Base-by-base conservation (phyloP, 106 monocot genomes). In the Posidonia australis region DNA sequence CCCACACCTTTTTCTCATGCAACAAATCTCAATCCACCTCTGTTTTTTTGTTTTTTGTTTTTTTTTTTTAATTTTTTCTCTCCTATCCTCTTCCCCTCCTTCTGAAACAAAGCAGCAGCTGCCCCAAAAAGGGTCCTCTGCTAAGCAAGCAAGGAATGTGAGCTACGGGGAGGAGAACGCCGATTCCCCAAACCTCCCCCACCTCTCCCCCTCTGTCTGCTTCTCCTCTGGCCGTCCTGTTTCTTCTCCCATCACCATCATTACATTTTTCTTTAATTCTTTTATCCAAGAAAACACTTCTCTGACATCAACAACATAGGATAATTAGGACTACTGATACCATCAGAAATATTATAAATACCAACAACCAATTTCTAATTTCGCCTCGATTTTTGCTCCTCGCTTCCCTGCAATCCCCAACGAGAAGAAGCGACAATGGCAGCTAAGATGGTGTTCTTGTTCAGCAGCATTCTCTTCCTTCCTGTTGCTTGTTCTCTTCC, bases 121-220 rank as follows among this genome's bases (percentile, higher is more conserved):
- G 5, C 12, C 22, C 10, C 54, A 21, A n/a, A 44, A 61, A 61
- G 20, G 31, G 61, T 61, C 61, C 10, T 43, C 42, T 61, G 18
- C 61, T 13, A 43, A 61, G 13, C 61, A 61, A 61, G 61, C 31
- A 61, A 61, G 18, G 61, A 61, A 42, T 41, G 12, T 13, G 42
- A 41, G 0, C 43, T 20, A 0, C 19, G 10, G 42, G 61, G 41
- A 61, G 61, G 61, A 61, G 61, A 61, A 43, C 42, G n/a, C 28
- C 42, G 5, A 20, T 16, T 43, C 30, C 41, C 61, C 43, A 20
- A 27, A 0, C 27, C 58, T 24, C 25, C 24, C 25, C 23, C 9
- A 5, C 13, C 44, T 44, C 44, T n/a, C n/a, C n/a, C n/a, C n/a
- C n/a, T n/a, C n/a, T n/a, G n/a, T n/a, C 44, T 13, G 5, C 48